Base-by-base conservation (phyloP, 139 green algal genomes). In the Chlamydomonas schloesseri region DNA sequence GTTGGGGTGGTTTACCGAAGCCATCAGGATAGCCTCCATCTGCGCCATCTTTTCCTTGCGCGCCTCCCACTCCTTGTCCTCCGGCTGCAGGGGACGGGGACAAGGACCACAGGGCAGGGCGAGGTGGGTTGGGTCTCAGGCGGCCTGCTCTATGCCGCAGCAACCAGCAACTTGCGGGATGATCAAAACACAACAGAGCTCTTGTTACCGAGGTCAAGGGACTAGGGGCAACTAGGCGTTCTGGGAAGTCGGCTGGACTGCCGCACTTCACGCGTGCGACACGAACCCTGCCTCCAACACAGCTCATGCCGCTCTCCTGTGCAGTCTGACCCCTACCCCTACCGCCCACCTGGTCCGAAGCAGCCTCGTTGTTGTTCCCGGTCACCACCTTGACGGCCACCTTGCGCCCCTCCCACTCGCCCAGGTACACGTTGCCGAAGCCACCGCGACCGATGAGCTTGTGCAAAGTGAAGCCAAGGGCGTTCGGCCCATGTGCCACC, bases 21-120 rank as follows among this genome's bases (percentile, higher is more conserved):
- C 82, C 89, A 92, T 92, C 3, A 92, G 86, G 23, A 92, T 84
- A 0, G 89, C 89, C 86, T 92, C 89, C 89, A 92, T 92, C 68
- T 92, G 89, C 4, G 89, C 89, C 89, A 92, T 92, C 46, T 82
- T 82, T 55, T 92, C 89, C 86, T 92, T 92, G 36, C 82, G 82
- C 3, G 82, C 77, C 86, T 90, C 89, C 86, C 89, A 90, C 34
- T 92, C 83, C 58, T 92, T 87, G 64, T 92, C 86, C 77, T 91
- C 89, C 8, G 89, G 82, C 77, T 89, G 47, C 64, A 33, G 28
- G 24, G 62, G 62, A 5, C 20, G 58, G 58, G 17, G 21, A 42
- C 11, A 37, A 28, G 5, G 67, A 26, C 3, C 15, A 46, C 20
- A 23, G 67, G 31, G 1, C 31, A 26, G 57, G 14, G 57, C 57